Conservation (phyloP, 495 filamentous ascomycete species). For the Tetracladium marchalianum region DNA sequence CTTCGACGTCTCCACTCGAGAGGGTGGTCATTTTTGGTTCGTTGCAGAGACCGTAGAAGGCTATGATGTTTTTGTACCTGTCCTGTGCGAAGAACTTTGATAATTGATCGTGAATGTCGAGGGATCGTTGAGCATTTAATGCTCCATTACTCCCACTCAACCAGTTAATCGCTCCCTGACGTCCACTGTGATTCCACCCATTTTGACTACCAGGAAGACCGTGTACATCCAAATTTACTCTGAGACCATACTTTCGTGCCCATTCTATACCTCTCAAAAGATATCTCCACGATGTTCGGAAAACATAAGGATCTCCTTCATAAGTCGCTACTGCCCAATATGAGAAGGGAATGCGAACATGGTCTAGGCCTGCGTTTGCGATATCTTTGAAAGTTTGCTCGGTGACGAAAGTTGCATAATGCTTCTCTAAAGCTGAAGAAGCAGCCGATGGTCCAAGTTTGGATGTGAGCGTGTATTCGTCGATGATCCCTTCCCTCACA, state of each 20-base stretch:
- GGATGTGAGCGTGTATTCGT: slow-evolving; percentile 74
- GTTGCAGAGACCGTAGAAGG: slow-evolving; percentile 79
- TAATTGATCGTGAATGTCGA: slow-evolving; percentile 71
- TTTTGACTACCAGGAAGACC: slow-evolving; percentile 78
- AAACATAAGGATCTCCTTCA: slow-evolving; percentile 78
- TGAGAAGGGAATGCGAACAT: slow-evolving; percentile 87
- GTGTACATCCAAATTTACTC: slow-evolving; percentile 92
- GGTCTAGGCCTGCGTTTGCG: slow-evolving; percentile 79
- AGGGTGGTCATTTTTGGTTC: slow-evolving; percentile 74
- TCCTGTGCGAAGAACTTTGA: slow-evolving; percentile 81
- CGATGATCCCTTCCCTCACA: slow-evolving; percentile 56
- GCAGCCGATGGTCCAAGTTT: slow-evolving; percentile 55
- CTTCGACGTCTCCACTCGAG: slow-evolving; percentile 43
- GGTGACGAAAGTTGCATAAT: slow-evolving; percentile 81
- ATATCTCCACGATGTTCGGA: slow-evolving; percentile 85
- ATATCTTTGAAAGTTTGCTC: slow-evolving; percentile 80
- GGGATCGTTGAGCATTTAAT: slow-evolving; percentile 63
- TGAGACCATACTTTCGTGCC: slow-evolving; percentile 79
- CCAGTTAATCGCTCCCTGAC: slow-evolving; percentile 63
- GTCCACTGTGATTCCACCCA: slow-evolving; percentile 83
- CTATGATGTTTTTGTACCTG: slow-evolving; percentile 74
- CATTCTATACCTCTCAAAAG: slow-evolving; percentile 89
- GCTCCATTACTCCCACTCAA: slow-evolving; percentile 60
- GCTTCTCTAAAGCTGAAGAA: slow-evolving; percentile 63
- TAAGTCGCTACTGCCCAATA: slow-evolving; percentile 93